phyloP scores from a whole-genome alignment of 1,284 basidiomycete genomes.

The Irpex sp. region DNA sequence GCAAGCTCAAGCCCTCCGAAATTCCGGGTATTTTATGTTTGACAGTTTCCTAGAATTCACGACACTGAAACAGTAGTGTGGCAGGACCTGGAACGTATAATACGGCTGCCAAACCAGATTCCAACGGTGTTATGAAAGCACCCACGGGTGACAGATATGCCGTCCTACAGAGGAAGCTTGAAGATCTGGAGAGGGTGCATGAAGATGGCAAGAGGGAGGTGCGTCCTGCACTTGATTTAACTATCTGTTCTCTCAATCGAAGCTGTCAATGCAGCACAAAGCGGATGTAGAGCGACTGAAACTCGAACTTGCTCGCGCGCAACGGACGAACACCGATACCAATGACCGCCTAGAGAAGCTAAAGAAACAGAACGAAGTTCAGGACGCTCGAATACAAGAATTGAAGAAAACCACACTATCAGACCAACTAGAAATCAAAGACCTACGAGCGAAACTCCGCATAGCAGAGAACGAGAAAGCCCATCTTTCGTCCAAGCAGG shows the following conservation, averaged over 20 bases:
- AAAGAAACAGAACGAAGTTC: slow-evolving; percentile 54
- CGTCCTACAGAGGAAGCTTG: slow-evolving; percentile 57
- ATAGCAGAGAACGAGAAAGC: slow-evolving; percentile 54
- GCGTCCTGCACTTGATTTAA: slow-evolving; percentile 23
- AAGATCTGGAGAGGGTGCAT: slow-evolving; percentile 63
- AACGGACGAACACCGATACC: slow-evolving; percentile 49
- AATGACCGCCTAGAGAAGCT: slow-evolving; percentile 53
- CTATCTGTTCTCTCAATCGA: slow-evolving; percentile 5
- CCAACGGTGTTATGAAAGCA: background rate
- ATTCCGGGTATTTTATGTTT: slow-evolving; percentile 35
- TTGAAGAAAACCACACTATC: slow-evolving; percentile 44
- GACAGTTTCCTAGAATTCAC: background rate
- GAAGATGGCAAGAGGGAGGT: slow-evolving; percentile 65
- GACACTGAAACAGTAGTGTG: background rate
- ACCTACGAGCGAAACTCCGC: slow-evolving; percentile 56
- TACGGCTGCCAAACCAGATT: slow-evolving; percentile 13
- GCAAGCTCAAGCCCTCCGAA: slow-evolving; percentile 37
- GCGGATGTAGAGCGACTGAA: slow-evolving; percentile 57
- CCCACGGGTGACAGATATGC: slow-evolving; percentile 42
- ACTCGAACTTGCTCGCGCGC: slow-evolving; percentile 46
- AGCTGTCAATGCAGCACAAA: slow-evolving; percentile 41
- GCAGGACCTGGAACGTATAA: slow-evolving; percentile 36
- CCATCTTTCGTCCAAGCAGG: slow-evolving; percentile 48
- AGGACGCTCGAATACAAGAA: slow-evolving; percentile 55
- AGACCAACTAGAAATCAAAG: slow-evolving; percentile 61